A percentile compares a stretch with the other conserved stretches of the same genome.
Conservation (phyloP, 139 green algal species). For the Chlamydomonas sphaeroides region DNA sequence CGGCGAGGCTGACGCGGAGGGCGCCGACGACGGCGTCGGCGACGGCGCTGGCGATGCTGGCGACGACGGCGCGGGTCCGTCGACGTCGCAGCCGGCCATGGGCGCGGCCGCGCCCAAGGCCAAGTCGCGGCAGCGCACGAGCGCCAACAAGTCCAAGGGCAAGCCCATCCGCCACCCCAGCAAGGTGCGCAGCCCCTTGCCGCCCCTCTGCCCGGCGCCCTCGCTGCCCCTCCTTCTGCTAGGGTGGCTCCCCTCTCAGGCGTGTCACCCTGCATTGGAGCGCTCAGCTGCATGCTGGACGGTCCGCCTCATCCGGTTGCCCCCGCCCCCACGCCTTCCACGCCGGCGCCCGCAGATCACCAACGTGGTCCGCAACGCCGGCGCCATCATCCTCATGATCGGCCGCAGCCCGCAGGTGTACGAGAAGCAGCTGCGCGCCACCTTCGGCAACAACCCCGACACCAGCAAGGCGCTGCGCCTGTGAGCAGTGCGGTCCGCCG, state of each 20-base stretch:
- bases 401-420: constrained; percentile 3
- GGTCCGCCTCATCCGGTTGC: too few relatives aligned
- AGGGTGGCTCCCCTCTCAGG: too few relatives aligned
- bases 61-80: background rate
- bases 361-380: constrained; percentile 38
- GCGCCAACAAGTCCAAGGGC: constrained; percentile 12
- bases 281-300: too few relatives aligned
- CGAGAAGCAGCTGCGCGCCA: constrained; percentile 39
- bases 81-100: background rate
- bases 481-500: too few relatives aligned
- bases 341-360: constrained; percentile 37
- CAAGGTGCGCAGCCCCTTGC: constrained; percentile 33
- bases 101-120: background rate
- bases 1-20: background rate
- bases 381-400: constrained; percentile 39
- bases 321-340: too few relatives aligned
- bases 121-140: background rate
- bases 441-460: constrained; percentile 37
- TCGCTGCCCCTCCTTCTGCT: too few relatives aligned
- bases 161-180: constrained; percentile 34
- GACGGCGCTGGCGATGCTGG: background rate
- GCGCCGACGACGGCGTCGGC: background rate
- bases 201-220: too few relatives aligned
- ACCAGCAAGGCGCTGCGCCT: constrained; percentile 38
- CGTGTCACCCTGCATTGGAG: too few relatives aligned